Evolutionary conservation across 1,284 basidiomycete genomes (phyloP).

Genomic region (Leccinum subrobustum): DNA sequence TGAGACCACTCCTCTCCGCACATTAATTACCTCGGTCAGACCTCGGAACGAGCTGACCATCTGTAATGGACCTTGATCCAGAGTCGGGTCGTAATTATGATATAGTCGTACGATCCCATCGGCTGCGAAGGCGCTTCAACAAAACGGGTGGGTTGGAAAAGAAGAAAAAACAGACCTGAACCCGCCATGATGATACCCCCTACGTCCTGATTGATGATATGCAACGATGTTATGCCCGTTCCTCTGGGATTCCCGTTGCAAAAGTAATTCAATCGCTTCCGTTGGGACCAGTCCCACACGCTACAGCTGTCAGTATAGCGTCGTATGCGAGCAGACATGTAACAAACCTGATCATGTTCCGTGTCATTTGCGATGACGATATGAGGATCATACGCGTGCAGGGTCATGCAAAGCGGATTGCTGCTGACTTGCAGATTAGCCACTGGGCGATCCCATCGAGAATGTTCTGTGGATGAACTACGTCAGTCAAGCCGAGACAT

Average conservation of each 20-base stretch:
- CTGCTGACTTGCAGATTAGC: conserved; percentile 71
- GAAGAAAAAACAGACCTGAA: conserved; percentile 56
- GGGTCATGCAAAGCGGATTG: conserved; percentile 76
- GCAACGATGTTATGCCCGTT: conserved; percentile 85
- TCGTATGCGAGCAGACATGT: conserved; percentile 3
- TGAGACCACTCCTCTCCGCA: conserved; percentile 80
- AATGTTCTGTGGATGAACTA: conserved; percentile 37
- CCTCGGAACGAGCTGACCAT: conserved; percentile 95
- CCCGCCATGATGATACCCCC: conserved; percentile 89
- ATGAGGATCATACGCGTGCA: conserved; percentile 93
- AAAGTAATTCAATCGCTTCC: conserved; percentile 79
- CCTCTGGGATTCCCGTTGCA: conserved; percentile 86
- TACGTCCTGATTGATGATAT: conserved; percentile 95
- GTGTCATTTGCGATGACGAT: conserved; percentile 84
- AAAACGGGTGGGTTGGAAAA: neutral
- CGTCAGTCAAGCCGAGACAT: conserved; percentile 3
- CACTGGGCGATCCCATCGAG: conserved; percentile 81
- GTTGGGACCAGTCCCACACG: conserved; percentile 93
- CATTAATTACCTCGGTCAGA: conserved; percentile 74
- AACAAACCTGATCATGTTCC: conserved; percentile 85
- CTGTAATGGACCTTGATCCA: conserved; percentile 67
- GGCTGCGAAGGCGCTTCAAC: conserved; percentile 44
- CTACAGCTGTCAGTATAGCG: conserved; percentile 39
- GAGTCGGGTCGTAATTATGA: conserved; percentile 79
- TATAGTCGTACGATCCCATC: conserved; percentile 93